Base-by-base conservation (phyloP, 2,329 filamentous ascomycete species). In the Colletotrichum gloeosporioides region DNA sequence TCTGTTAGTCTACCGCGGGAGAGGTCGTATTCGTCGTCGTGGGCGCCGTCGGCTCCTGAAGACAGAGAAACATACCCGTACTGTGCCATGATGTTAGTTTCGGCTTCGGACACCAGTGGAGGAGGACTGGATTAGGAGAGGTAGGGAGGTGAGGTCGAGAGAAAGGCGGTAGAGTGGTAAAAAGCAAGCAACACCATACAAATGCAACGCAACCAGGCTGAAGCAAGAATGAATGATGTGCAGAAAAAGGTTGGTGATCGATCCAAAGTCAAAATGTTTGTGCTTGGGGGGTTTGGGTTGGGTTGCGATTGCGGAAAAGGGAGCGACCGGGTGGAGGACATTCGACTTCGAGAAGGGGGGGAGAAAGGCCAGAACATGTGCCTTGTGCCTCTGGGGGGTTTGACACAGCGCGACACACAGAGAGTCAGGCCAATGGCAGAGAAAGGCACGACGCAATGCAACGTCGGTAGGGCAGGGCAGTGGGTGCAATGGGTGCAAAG, bases 1-100 rank as follows among this genome's bases (percentile, higher is more conserved):
- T 88, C 80, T 88, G 84, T 80, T 76, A 71, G 68, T 73, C 63
- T 55, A 66, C 70, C 69, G 71, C 59, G 68, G 61, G 69, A 73
- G 57, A 67, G 76, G 31, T 72, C 64, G 68, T 76, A 77, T 71
- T 69, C 62, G 55, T 74, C 64, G 68, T 75, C 69, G 55, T 71
- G 71, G 66, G 34, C 57, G 66, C 71, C 65, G 64, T 68, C 71
- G 61, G 75, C 74, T 76, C 69, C 75, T 49, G 44, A 53, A 53
- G 44, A 77, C 69, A 73, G 78, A 73, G 76, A 73, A 74, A 86
- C 85, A 80, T 82, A 88, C 87, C 87, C 86, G 86, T 88, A 88
- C 87, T 89, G 85, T 77, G 81, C 79, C 84, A 88, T 86, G 6
- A 69, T 83, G 83, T 87, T 80, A 87, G 86, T 80, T 76, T 70